phyloP scores from a whole-genome alignment of 2,329 filamentous ascomycete species.

The Trichoderma atroviride region DNA sequence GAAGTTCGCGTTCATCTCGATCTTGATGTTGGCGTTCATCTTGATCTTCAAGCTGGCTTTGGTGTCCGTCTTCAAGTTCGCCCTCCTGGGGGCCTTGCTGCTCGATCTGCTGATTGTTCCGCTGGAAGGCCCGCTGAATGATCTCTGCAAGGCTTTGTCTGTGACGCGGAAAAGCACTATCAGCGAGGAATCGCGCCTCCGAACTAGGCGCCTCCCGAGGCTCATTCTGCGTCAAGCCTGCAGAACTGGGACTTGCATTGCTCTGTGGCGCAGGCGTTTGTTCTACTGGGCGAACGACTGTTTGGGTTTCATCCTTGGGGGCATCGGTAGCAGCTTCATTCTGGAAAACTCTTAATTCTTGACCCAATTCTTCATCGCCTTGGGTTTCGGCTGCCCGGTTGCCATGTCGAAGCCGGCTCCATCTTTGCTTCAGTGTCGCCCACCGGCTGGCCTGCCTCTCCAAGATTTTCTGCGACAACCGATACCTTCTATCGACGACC shows the following conservation, averaged over 20 bases:
- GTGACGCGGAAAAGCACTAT: neutral
- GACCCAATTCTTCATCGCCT: neutral
- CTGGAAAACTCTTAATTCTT: neutral
- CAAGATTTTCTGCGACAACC: no score
- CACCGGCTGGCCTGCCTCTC: neutral
- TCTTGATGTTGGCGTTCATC: no score
- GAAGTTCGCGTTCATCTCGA: no score
- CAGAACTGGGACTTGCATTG: neutral
- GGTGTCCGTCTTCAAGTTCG: no score
- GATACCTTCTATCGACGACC: neutral
- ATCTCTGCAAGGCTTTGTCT: neutral
- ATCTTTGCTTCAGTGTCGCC: neutral
- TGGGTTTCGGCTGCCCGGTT: neutral
- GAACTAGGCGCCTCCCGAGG: neutral
- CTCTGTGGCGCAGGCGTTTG: neutral
- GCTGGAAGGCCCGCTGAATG: neutral
- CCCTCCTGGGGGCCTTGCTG: neutral
- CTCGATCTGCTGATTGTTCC: neutral
- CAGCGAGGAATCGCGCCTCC: neutral
- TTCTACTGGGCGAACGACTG: neutral
- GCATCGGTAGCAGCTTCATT: neutral
- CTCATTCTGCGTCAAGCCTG: neutral
- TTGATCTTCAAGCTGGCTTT: no score
- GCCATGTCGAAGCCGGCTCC: neutral
- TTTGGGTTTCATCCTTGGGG: neutral